Evolutionary conservation across 2,329 filamentous ascomycete genomes (phyloP), one percentile per base, ranked within the genome.

Genomic region (Fusarium lateritium): DNA sequence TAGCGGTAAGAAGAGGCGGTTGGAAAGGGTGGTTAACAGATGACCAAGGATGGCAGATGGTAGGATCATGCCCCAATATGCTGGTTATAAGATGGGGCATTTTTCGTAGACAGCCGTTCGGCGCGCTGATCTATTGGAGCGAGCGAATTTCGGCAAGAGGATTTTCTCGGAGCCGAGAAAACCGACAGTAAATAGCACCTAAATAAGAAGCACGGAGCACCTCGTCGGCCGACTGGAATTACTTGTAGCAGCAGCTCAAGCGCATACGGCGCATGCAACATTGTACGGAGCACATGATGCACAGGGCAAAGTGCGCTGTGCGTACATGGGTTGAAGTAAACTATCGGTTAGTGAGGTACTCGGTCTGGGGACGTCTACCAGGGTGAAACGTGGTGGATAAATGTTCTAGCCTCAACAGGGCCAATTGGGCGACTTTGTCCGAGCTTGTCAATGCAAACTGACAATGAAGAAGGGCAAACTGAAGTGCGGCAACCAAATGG

Each of bases 151-250:
- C 52, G 34, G 52, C 21, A 22, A 50, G 42, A 40, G 44, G 31
- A 17, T 53, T 52, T 28, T 52, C 28, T 73, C 71, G 71, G 71
- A 73, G 71, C 71, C 71, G 71, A 73, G 56, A 58, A 59, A 65
- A 58, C 63, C 59, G 63, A 62, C 52, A 31, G 10, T 31, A 31
- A 31, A 31, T 31, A 31, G 28, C 31, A 43, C 33, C 24, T 19
- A 50, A 65, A 45, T 46, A 31, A 61, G 62, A 67, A 51, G 56
- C 67, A 69, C 52, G 56, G 65, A 62, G 51, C 56, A 51, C 59
- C 47, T 53, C 33, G 67, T 68, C 69, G 71, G 70, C 62, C 69
- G 62, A 73, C 67, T 64, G 51, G 53, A 60, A 62, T 61, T 60
- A 62, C 54, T 63, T 36, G 17, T 43, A 21, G 34, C 56, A 59